Evolutionary conservation across 2,329 filamentous ascomycete genomes (phyloP).

Genomic region (Phialocephala sp.): DNA sequence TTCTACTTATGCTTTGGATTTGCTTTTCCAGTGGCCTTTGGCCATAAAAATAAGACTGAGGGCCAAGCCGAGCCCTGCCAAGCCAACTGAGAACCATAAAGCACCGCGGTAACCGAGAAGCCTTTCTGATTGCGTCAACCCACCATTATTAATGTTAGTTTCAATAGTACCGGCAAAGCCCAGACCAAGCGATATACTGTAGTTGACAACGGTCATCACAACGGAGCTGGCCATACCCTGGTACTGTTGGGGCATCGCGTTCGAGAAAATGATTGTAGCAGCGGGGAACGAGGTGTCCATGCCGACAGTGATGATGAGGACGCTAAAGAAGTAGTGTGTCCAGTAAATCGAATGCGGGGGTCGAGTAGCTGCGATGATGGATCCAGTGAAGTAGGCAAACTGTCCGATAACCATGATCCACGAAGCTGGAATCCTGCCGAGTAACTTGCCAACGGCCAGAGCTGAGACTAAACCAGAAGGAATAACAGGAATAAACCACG

Average conservation of each 20-base stretch:
- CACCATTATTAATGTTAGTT: neutral
- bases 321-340: slow-evolving; percentile 63
- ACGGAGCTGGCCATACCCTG: neutral
- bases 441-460: slow-evolving; percentile 21
- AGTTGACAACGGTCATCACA: neutral
- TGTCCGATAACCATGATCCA: slow-evolving; percentile 48
- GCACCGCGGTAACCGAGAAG: neutral
- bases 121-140: neutral
- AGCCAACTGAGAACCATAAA: neutral
- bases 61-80: neutral
- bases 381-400: slow-evolving; percentile 47
- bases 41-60: neutral
- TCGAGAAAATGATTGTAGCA: slow-evolving; percentile 63
- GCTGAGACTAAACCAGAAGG: slow-evolving; percentile 22
- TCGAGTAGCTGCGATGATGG: slow-evolving; percentile 49
- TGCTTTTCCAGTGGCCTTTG: neutral
- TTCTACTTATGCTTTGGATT: neutral
- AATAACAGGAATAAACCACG: slow-evolving; percentile 24
- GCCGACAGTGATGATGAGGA: slow-evolving; percentile 63
- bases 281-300: slow-evolving; percentile 72
- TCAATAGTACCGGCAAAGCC: neutral
- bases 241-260: slow-evolving; percentile 41
- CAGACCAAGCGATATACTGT: neutral
- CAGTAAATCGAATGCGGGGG: slow-evolving; percentile 65
- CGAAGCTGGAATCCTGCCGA: slow-evolving; percentile 43